Evolutionary conservation across 2,329 filamentous ascomycete species (phyloP).

Genomic region (Alternaria brassicae): DNA sequence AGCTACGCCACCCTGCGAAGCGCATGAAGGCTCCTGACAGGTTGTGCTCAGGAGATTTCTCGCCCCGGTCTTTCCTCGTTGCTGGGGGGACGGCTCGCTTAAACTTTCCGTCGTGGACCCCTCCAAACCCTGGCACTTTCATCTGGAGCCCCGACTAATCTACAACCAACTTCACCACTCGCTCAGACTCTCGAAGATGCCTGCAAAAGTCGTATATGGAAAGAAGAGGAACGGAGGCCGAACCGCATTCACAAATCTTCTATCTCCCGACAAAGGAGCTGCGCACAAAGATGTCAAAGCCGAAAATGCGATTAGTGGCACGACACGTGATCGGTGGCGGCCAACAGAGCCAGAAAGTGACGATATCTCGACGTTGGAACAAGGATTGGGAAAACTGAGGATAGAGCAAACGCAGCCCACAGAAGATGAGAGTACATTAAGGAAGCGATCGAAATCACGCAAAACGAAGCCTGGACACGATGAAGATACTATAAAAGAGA

Average conservation of each 20-base stretch:
- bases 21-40: not conserved
- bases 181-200: conserved; percentile 23
- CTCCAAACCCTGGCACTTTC: conserved; percentile 5
- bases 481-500: conserved; percentile 11
- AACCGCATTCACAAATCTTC: conserved; percentile 33
- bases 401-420: not conserved
- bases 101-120: conserved; percentile 13
- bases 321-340: conserved; percentile 8
- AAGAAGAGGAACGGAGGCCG: conserved; percentile 38
- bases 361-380: conserved; percentile 12
- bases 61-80: not conserved
- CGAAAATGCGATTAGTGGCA: conserved; percentile 6
- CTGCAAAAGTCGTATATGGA: conserved; percentile 34
- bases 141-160: conserved; percentile 5
- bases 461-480: conserved; percentile 4
- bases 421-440: conserved; percentile 8
- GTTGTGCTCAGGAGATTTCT: not conserved
- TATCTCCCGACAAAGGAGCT: conserved; percentile 38
- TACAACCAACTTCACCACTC: conserved; percentile 1
- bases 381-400: conserved; percentile 14
- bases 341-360: conserved; percentile 3
- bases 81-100: conserved; percentile 15
- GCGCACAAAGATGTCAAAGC: not conserved
- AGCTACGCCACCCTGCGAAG: not conserved
- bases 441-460: conserved; percentile 16